Percentiles rank a stretch among this genome's conserved stretches.
Conservation (phyloP, 176 grass and related monocot genomes). For the Musa itinerans region DNA sequence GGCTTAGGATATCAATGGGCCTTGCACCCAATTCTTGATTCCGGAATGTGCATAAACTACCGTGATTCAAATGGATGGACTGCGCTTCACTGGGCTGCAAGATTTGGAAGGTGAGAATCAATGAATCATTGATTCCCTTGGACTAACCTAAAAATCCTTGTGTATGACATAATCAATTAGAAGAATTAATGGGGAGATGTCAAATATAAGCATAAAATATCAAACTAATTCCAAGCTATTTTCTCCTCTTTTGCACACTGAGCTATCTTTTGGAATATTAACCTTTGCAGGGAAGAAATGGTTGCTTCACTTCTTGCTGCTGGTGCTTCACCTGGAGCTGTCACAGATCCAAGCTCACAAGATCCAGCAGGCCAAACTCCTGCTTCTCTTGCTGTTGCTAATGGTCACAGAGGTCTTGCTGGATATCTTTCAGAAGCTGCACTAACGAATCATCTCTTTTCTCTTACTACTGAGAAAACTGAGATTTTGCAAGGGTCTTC, state of each 20-base stretch:
- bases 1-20: slow-evolving; percentile 70
- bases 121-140: neutral
- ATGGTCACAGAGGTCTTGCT: slow-evolving; percentile 72
- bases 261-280: too few species aligned
- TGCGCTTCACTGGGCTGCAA: slow-evolving; percentile 88
- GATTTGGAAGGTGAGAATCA: slow-evolving; percentile 59
- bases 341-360: slow-evolving; percentile 57
- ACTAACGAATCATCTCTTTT: slow-evolving; percentile 52
- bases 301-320: slow-evolving; percentile 53
- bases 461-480: slow-evolving; percentile 47
- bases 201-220: neutral
- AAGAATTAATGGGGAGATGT: neutral
- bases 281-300: slow-evolving; percentile 48
- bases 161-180: neutral
- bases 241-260: too few species aligned
- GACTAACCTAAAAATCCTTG: neutral
- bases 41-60: slow-evolving; percentile 65
- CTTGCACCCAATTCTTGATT: slow-evolving; percentile 50
- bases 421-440: slow-evolving; percentile 84
- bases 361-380: slow-evolving; percentile 57
- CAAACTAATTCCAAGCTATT: neutral
- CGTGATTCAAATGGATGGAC: slow-evolving; percentile 90
- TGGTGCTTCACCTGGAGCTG: slow-evolving; percentile 60
- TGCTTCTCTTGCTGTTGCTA: slow-evolving; percentile 45
- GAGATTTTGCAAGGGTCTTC: slow-evolving; percentile 3